Evolutionary conservation across 1,139 yeast genomes (phyloP), one percentile per base, ranked within the genome.

Genomic region (Yamadazyma songkhlaensis): DNA sequence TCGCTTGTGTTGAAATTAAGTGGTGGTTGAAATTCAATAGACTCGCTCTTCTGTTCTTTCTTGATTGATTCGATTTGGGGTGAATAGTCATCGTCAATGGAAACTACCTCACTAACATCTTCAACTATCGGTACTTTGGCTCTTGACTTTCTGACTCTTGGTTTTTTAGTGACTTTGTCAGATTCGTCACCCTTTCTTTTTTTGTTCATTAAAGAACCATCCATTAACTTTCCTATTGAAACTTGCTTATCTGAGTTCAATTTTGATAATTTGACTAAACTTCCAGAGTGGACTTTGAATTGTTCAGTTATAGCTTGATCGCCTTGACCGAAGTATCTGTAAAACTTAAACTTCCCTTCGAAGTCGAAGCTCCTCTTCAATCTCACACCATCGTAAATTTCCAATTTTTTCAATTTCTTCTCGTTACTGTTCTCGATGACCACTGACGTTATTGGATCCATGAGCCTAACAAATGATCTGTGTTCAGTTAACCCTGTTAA

Each of bases 331-430:
- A 82, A 79, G 47, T 85, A 81, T 29, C 95, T 67, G 54, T 79
- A 86, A 48, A 79, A 85, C 50, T 85, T 84, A 45, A 73, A 68
- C 47, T 88, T 79, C 0, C 95, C 94, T 43, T 78, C 80, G 46
- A 81, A 80, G 50, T 85, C 94, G 42, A 81, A 77, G 21, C 82
- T 81, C 41, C 86, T 68, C 1, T 84, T 70, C 2, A 87, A 60
- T 2, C 73, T 46, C 9, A 50, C 38, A 3, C 55, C 46, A 6
- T 48, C 49, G 38, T 59, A 57, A 14, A 53, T 50, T 29, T 61
- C 65, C 29, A 48, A 48, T 7, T 43, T 43, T 33, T 57, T 60
- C 6, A 59, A 37, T 4, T 56, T 56, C 26, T 55, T 52, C 24
- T 61, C 41, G 2, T 41, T 42, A 6, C 51, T 49, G 17, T 55